These are phyloP conservation scores for Solanum pimpinellifolium DNA, from an alignment of 257 asterid species.

Conservation along the genomic window DNA sequence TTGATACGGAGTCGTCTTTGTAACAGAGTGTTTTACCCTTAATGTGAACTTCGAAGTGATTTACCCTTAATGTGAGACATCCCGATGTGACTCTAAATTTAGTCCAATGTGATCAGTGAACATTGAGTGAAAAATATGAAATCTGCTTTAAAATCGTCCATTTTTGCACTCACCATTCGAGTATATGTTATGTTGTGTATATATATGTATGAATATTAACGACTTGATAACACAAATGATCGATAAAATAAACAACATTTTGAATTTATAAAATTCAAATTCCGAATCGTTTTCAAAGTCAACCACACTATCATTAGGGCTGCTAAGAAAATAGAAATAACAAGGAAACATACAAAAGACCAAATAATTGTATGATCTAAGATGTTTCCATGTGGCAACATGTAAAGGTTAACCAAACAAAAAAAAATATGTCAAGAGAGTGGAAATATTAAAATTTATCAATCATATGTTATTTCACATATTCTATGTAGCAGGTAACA, in stretches of 20 bases:
- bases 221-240: not conserved
- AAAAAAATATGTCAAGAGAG: not conserved
- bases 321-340: not conserved
- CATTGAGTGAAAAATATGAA: not conserved
- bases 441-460: not conserved
- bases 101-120: not conserved
- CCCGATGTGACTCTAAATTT: not conserved
- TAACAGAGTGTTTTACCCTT: no score
- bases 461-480: not conserved
- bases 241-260: not conserved
- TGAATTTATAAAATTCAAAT: not conserved
- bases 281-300: not conserved
- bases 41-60: no score
- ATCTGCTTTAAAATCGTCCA: not conserved
- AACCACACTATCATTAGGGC: not conserved
- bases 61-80: not conserved
- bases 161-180: not conserved
- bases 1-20: fast-evolving
- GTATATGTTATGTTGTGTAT: not conserved
- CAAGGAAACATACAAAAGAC: not conserved
- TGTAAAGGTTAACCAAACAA: not conserved
- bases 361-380: not conserved
- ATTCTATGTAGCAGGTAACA: not conserved
- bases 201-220: not conserved
- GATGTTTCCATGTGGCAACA: not conserved